phyloP scores from a whole-genome alignment of 2,329 filamentous ascomycete genomes.

The Bipolaris sorokiniana region DNA sequence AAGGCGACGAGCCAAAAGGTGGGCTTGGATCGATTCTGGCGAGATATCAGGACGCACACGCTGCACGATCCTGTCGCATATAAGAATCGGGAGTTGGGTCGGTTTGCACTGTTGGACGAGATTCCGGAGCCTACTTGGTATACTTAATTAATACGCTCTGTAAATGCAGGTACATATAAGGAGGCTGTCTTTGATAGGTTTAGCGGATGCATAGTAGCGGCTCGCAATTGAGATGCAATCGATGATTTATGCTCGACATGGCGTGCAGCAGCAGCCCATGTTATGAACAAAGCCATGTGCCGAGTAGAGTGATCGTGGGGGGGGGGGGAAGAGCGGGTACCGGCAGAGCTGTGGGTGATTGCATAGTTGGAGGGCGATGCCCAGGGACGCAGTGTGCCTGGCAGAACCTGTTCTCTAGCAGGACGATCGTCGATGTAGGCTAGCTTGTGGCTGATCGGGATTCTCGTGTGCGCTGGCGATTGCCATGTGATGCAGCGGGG shows the following conservation, averaged over 20 bases:
- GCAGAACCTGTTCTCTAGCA: constrained; percentile 10
- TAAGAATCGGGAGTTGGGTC: constrained; percentile 67
- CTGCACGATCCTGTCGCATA: constrained; percentile 72
- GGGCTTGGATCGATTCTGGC: constrained; percentile 69
- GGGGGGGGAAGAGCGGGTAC: constrained; percentile 3
- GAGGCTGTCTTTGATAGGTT: no score
- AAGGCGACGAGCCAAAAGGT: constrained; percentile 64
- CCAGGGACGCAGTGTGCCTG: constrained; percentile 10
- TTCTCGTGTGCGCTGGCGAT: background rate
- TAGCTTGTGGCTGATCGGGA: background rate
- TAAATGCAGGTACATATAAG: background rate
- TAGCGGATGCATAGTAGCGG: no score
- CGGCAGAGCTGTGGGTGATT: constrained; percentile 9
- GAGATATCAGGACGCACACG: constrained; percentile 69
- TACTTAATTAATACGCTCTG: constrained; percentile 50
- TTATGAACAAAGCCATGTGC: constrained; percentile 8
- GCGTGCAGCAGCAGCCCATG: background rate
- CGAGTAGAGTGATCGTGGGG: background rate
- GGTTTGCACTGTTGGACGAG: constrained; percentile 63
- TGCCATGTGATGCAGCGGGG: constrained; percentile 9
- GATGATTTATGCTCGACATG: background rate
- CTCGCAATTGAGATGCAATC: no score
- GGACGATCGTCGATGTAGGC: constrained; percentile 12
- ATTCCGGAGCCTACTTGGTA: constrained; percentile 67
- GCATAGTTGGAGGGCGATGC: constrained; percentile 9